A percentile compares a stretch with the other conserved stretches of the same genome.
Conservation (phyloP, 1,139 yeast genomes). For the Zygosaccharomyces pseudobailii region DNA sequence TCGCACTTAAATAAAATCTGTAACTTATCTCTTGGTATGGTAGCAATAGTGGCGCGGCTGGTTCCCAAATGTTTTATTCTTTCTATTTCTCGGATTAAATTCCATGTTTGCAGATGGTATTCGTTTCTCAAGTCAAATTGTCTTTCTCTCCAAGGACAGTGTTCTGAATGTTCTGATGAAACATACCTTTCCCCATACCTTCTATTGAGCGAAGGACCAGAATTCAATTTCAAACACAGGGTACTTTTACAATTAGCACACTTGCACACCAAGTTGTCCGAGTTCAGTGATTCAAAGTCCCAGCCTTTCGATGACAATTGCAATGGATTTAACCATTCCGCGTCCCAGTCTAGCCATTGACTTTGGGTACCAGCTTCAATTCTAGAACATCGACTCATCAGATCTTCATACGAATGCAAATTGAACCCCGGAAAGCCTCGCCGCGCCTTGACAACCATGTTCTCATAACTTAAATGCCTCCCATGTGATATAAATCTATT, state of each 20-base stretch:
- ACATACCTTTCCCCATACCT: constrained; percentile 11
- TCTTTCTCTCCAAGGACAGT: constrained; percentile 17
- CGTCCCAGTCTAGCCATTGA: constrained; percentile 16
- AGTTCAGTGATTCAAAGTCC: constrained; percentile 6
- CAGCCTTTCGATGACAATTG: constrained; percentile 22
- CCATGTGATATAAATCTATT: neutral
- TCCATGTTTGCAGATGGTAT: constrained; percentile 14
- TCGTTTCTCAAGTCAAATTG: constrained; percentile 12
- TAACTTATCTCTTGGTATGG: neutral
- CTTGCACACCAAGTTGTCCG: constrained; percentile 4
- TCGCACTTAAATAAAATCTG: neutral
- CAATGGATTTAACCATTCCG: constrained; percentile 17
- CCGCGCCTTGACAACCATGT: constrained; percentile 9
- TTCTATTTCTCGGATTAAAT: constrained; percentile 13
- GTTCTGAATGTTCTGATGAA: constrained; percentile 4
- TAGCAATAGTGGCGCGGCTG: neutral
- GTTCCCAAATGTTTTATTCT: constrained; percentile 4
- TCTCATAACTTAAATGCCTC: constrained; percentile 4
- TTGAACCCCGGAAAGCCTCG: constrained; percentile 8
- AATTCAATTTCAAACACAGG: constrained; percentile 10
- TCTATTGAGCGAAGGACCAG: constrained; percentile 4
- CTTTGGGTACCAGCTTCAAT: constrained; percentile 11
- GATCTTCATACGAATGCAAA: constrained; percentile 10
- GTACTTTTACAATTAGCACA: constrained; percentile 17
- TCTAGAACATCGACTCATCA: constrained; percentile 7